phyloP scores from a whole-genome alignment of 2,329 filamentous ascomycete genomes.

The Sclerotiophoma versabilis region DNA sequence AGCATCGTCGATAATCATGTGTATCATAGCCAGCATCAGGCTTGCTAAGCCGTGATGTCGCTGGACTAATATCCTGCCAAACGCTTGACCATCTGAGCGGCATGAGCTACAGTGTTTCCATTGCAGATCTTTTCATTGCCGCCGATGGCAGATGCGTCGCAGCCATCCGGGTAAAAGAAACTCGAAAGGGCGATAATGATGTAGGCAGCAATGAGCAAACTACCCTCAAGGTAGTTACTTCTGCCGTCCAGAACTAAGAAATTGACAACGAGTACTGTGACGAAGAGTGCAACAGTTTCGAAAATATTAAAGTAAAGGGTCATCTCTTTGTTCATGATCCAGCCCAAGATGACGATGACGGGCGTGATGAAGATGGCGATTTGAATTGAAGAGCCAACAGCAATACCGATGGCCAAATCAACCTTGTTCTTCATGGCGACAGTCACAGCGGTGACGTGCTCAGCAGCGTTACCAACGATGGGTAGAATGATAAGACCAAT shows the following conservation, averaged over 20 bases:
- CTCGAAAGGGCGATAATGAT: constrained; percentile 72
- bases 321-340: constrained; percentile 78
- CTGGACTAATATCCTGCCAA: constrained; percentile 7
- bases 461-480: constrained; percentile 83
- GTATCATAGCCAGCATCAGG: not conserved
- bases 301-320: constrained; percentile 68
- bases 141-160: constrained; percentile 54
- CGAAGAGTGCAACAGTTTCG: constrained; percentile 76
- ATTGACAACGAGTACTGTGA: constrained; percentile 83
- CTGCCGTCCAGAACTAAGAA: constrained; percentile 85
- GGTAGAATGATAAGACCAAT: constrained; percentile 81
- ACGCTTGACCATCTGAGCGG: constrained; percentile 14
- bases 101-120: constrained; percentile 7
- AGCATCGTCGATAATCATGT: not conserved
- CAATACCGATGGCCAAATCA: constrained; percentile 82
- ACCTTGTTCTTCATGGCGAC: constrained; percentile 86
- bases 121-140: constrained; percentile 39
- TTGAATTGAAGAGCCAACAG: constrained; percentile 81
- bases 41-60: not conserved
- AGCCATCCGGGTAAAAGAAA: constrained; percentile 58
- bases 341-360: constrained; percentile 77
- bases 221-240: constrained; percentile 83
- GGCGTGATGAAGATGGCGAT: constrained; percentile 81
- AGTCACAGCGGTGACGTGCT: constrained; percentile 81
- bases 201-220: constrained; percentile 77